Base-by-base conservation (phyloP, 225 moss, liverwort and hornwort genomes). In the Anthoceros angustus region DNA sequence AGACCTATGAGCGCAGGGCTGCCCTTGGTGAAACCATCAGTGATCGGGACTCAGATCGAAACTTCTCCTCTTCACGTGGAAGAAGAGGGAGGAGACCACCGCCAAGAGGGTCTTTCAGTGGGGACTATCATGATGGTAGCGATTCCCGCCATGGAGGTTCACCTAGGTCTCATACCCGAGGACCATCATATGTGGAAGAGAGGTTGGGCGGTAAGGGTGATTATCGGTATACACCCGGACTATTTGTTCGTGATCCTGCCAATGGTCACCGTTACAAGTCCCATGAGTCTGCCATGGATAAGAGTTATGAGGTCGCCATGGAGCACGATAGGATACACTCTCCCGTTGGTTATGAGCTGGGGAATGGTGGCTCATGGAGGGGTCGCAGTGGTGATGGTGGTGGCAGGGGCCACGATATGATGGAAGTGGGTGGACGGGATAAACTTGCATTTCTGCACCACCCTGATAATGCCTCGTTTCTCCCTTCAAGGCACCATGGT, bases 71-170 rank as follows among this genome's bases (percentile, higher is more conserved):
- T 20, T 55, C 55, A 9, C 55, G 55, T 7, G 55, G 55, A 23
- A 55, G 55, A 55, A 55, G 55, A 55, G 55, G 55, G 16, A 55
- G 55, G 55, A 55, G 55, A 4, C 55, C 14, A 23, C 23, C 55
- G 0, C 23, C 55, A 55, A 18, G 55, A 15, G 55, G 55, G 23
- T 20, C 6, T 9, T 55, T 5, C n/a, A 7, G n/a, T 55, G 55
- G 55, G n/a, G 55, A 55, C 55, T 55, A 55, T 20, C 55, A 55
- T 55, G 55, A 55, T 55, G 55, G 55, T 55, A 55, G 55, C 55
- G 55, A 55, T 23, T 55, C n/a, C 14, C n/a, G 55, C 55, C 55
- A 20, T 55, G 55, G 55, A 9, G 55, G 18, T 18, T 23, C 6
- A 18, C 23, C 55, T 1, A 55, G 55, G 55, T 2, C 16, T 7